phyloP scores from a whole-genome alignment of 2,329 filamentous ascomycete species.

The Paramyrothecium roridum region DNA sequence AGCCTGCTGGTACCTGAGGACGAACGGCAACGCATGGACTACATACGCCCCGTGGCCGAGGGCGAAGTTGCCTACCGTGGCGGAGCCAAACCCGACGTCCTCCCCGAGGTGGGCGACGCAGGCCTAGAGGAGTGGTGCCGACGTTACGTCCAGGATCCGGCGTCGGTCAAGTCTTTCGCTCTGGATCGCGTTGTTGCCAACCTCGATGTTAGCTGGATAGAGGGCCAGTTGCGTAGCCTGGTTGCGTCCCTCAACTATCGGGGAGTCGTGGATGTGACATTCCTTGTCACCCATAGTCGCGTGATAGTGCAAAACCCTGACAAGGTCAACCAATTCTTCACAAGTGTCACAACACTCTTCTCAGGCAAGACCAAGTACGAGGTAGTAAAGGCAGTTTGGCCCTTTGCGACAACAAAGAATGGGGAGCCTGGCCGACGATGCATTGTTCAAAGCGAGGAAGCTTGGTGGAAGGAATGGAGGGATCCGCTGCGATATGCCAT shows the following conservation, averaged over 20 bases:
- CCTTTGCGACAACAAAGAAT: conserved; percentile 47
- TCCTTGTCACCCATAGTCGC: conserved; percentile 46
- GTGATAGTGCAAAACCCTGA: conserved; percentile 50
- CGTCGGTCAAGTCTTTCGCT: conserved; percentile 44
- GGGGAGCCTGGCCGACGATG: conserved; percentile 42
- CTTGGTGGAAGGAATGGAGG: conserved; percentile 47
- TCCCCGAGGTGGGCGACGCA: conserved; percentile 40
- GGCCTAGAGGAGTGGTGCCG: conserved; percentile 48
- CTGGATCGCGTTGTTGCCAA: conserved; percentile 52
- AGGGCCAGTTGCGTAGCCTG: conserved; percentile 50
- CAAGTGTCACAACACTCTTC: conserved; percentile 48
- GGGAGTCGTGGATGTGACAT: conserved; percentile 45
- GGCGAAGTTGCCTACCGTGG: conserved; percentile 51
- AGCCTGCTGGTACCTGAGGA: conserved; percentile 47
- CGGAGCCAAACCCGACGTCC: conserved; percentile 34
- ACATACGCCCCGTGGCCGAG: conserved; percentile 46
- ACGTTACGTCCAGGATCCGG: conserved; percentile 42
- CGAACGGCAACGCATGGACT: conserved; percentile 43
- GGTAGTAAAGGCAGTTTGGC: conserved; percentile 54
- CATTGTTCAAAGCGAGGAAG: conserved; percentile 53
- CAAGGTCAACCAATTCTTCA: conserved; percentile 52
- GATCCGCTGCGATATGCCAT: conserved; percentile 38
- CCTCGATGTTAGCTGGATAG: conserved; percentile 51
- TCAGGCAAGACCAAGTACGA: conserved; percentile 52
- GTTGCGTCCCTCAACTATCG: conserved; percentile 47